Base-by-base conservation (phyloP, 805 yeast species). In the Yarrowia sp. region DNA sequence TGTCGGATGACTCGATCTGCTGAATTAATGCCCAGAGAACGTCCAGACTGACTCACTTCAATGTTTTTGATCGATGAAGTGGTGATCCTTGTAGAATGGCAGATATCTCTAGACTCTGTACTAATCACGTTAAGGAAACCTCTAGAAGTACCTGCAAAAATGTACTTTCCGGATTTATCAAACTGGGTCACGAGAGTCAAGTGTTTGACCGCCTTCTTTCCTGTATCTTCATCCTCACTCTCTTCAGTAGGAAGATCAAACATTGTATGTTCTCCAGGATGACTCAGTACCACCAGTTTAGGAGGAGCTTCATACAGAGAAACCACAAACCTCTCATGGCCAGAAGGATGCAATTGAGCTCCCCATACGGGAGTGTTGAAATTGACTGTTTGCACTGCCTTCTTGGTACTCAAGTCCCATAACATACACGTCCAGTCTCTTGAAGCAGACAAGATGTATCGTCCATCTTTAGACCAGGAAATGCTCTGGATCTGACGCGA, bases 371-470 rank as follows among this genome's bases (percentile, higher is more conserved):
- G 90, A 0, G 88, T 84, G 63, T 86, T 88, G 69, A 90, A 86
- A 53, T 78, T 76, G 55, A 83, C 76, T 3, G 74, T 78, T 66
- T 81, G 77, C 50, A 79, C 72, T 61, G 83, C 78, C 55, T 72
- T 67, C 53, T 78, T 72, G 70, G 77, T 71, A 31, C 74, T 68
- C 67, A 92, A 74, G 75, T 91, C 97, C 97, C 97, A 92, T 35
- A 92, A 72, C 57, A 87, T 84, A 45, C 88, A 83, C 60, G 80
- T 81, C 95, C 96, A 92, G 74, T 93, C 98, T 70, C 91, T 84
- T 0, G 92, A 84, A 13, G 91, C 79, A 3, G 89, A 80, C 3
- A 92, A 76, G 1, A 92, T 70, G 70, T 83, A 90, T 28, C 89
- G 74, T 0, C 96, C 95, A 73, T 87, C 84, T 0, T 69, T 68